phyloP scores from a whole-genome alignment of 805 yeast species.

The Yamadazyma phyllophila region DNA sequence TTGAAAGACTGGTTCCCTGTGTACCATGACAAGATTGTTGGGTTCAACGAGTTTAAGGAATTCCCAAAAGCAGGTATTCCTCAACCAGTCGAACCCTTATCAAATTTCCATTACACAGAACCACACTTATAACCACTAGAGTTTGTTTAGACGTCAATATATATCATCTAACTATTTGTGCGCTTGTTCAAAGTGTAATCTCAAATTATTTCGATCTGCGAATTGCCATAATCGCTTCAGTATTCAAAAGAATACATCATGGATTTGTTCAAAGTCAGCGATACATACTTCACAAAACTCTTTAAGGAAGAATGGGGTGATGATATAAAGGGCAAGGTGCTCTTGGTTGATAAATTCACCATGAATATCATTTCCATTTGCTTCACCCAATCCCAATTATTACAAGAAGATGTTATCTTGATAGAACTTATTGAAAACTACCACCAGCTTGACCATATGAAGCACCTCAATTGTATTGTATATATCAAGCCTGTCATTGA shows the following conservation, averaged over 20 bases:
- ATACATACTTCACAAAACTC: constrained; percentile 29
- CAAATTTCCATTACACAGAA: constrained; percentile 12
- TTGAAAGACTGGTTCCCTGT: constrained; percentile 10
- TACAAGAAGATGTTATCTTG: constrained; percentile 80
- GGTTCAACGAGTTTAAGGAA: constrained; percentile 9
- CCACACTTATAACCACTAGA: constrained; percentile 11
- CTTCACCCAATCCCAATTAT: constrained; percentile 80
- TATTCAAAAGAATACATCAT: constrained; percentile 13
- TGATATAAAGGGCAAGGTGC: constrained; percentile 38
- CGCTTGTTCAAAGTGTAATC: too few relatives aligned
- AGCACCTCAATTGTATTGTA: constrained; percentile 74
- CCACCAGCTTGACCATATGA: constrained; percentile 59
- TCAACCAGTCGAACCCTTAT: constrained; percentile 14
- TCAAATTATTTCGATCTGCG: not conserved
- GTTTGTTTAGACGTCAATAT: not conserved
- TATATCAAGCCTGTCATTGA: constrained; percentile 72
- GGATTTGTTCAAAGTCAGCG: constrained; percentile 26
- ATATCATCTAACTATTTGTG: not conserved
- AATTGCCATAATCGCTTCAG: not conserved
- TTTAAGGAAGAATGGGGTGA: constrained; percentile 17
- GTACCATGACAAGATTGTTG: constrained; percentile 2
- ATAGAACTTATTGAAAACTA: constrained; percentile 60
- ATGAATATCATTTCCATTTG: constrained; percentile 84
- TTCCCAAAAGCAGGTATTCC: constrained; percentile 10
- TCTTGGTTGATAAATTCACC: constrained; percentile 76